Evolutionary conservation across 768 basidiomycete species (phyloP), one percentile per base, ranked within the genome.

Genomic region (Termitomyces sp.): DNA sequence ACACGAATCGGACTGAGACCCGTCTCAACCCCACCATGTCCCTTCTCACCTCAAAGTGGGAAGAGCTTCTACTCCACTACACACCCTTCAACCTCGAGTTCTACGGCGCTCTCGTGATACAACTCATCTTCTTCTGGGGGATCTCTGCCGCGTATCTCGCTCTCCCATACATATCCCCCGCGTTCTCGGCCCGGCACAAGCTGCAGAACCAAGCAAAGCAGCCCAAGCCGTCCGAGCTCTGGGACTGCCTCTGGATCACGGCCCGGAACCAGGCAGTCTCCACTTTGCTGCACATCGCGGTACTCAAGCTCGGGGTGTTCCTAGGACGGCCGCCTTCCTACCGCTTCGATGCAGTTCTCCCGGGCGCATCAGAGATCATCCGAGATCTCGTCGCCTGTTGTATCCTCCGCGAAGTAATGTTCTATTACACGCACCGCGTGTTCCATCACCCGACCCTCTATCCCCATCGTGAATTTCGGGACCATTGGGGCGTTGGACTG

Each of bases 361-460:
- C 71, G 23, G 46, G 61, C 14, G 5, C 46, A 18, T 26, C 38
- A 2, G 63, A 66, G 40, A 50, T 72, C 60, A 23, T 64, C 9
- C 56, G 62, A 8, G 68, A 71, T 50, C 49, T 71, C 36, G 46
- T 62, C 16, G 38, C 67, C 23, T 61, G 61, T 30, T 50, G 64
- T 18, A 30, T 72, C 49, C 32, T 67, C n/a, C 71, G 69, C 16
- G 71, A 72, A 51, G 51, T 69, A 28, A 53, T 70, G 5, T 71
- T 71, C 52, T 72, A 72, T 57, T 71, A 72, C 63, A 60, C 62
- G 9, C 71, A 71, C 47, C 65, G 70, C 28, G 54, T 68, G 26
- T 60, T 72, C 28, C 71, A 72, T 52, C 64, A 62, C 58, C 70
- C 67, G 0, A 28, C 51, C 0, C 36, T 72, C 26, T 72, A 72